phyloP scores from a whole-genome alignment of 306 rosid species.

The Acmispon strigosus region DNA sequence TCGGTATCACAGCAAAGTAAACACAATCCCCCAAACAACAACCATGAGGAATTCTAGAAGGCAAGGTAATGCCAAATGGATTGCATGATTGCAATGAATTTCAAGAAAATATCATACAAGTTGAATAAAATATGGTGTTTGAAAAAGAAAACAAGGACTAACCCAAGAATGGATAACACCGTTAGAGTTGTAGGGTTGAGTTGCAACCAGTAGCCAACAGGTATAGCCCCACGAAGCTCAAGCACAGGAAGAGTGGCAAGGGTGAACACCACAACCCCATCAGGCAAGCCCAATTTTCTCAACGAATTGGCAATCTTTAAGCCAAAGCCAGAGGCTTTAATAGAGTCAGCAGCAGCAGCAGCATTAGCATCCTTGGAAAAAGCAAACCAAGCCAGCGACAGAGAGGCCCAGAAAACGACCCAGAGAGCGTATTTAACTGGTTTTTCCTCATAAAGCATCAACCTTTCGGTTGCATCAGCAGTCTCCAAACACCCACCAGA shows the following conservation, averaged over 20 bases:
- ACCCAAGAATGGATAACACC: slow-evolving; percentile 68
- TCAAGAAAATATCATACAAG: not conserved
- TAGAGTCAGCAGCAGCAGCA: slow-evolving; percentile 50
- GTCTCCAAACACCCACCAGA: slow-evolving; percentile 30
- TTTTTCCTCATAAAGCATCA: slow-evolving; percentile 35
- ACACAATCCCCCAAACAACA: not conserved
- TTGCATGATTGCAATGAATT: not conserved
- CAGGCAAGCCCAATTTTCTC: slow-evolving; percentile 66
- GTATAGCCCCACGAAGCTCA: slow-evolving; percentile 97
- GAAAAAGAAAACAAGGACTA: not conserved
- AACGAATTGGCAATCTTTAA: slow-evolving; percentile 59
- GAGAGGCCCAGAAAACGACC: slow-evolving; percentile 76
- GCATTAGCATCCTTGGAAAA: slow-evolving; percentile 83
- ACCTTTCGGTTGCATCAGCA: slow-evolving; percentile 34
- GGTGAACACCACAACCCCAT: slow-evolving; percentile 76
- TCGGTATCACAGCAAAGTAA: slow-evolving; percentile 6
- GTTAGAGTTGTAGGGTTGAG: slow-evolving; percentile 64
- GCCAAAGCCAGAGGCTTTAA: slow-evolving; percentile 81
- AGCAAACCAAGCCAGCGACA: slow-evolving; percentile 80
- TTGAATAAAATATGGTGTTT: not conserved
- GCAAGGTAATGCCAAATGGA: not conserved
- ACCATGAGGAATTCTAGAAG: not conserved
- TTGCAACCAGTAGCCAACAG: slow-evolving; percentile 91
- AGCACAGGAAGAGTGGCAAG: slow-evolving; percentile 87
- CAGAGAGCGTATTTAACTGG: slow-evolving; percentile 53